Percentiles rank a stretch among this genome's conserved stretches.
phyloP scores from a whole-genome alignment of 768 basidiomycete species.

The Infundibulicybe gibba region DNA sequence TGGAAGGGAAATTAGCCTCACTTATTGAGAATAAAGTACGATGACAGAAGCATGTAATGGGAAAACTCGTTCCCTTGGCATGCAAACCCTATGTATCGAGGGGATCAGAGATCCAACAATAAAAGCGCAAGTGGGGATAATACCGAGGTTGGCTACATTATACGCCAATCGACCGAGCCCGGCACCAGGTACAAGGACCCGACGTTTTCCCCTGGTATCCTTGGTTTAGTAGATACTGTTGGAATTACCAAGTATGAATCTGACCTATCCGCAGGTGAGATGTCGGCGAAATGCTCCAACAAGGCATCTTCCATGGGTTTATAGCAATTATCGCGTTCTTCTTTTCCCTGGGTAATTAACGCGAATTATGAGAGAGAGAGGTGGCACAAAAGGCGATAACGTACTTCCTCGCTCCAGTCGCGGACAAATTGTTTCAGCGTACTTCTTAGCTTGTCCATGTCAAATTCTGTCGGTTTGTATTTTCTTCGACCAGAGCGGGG shows the following conservation, averaged over 20 bases:
- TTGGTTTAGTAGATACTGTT: constrained; percentile 3
- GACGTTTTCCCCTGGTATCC: constrained; percentile 42
- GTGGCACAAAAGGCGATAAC: neutral
- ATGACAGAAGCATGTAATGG: constrained; percentile 90
- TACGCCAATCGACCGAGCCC: constrained; percentile 87
- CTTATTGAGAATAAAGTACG: constrained; percentile 87
- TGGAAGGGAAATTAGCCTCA: constrained; percentile 20
- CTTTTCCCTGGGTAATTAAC: constrained; percentile 49
- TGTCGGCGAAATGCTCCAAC: constrained; percentile 54
- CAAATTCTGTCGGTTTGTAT: constrained; percentile 60
- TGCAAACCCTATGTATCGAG: constrained; percentile 59
- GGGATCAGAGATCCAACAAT: neutral
- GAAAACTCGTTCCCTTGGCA: constrained; percentile 97
- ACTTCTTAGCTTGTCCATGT: constrained; percentile 89
- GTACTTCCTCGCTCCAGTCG: constrained; percentile 87
- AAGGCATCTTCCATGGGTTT: constrained; percentile 78
- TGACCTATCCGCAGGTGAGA: constrained; percentile 54
- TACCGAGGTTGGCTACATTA: constrained; percentile 82
- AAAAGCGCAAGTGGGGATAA: constrained; percentile 9
- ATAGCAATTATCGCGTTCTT: constrained; percentile 79
- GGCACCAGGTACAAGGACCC: constrained; percentile 87
- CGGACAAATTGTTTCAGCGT: constrained; percentile 91
- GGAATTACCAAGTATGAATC: constrained; percentile 1
- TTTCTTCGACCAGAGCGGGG: constrained; percentile 22
- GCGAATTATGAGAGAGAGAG: neutral